Base-by-base conservation (phyloP, 164 flowering plant genomes). In the Vitis amurensis region DNA sequence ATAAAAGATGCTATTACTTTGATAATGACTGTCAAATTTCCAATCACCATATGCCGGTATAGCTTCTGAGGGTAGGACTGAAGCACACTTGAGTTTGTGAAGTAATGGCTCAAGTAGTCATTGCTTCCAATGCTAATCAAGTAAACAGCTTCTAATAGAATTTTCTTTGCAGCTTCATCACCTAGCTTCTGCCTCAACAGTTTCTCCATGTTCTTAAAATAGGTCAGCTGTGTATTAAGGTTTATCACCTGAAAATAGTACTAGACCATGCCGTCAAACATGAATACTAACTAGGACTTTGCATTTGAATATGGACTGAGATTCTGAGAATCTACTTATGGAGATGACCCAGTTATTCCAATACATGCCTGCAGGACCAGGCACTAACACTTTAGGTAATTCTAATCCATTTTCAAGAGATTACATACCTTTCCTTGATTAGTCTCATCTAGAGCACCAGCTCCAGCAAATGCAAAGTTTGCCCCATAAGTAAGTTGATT, bases 381-480 rank as follows among this genome's bases (percentile, higher is more conserved):
- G 7, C 27, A 37, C 44, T 37, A 3, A 6, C 44, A 37, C 44
- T 37, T 37, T 37, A 6, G 44, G 44, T 37, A 37, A 37, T 37
- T 37, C 44, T 37, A 37, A 37, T 37, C 44, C 44, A 23, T 37
- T 6, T 37, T 37, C 44, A 37, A 37, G 44, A 37, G 44, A 37
- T 37, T 6, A 37, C 12, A 49, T 73, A 63, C 75, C 8, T 14
- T 51, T 31, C 85, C 83, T 68, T 57, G 68, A 47, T 48, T 49
- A 30, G 83, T 80, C 49, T 69, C 77, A 59, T 48, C 60, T 1
- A 80, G 62, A 56, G 72, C 86, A 19, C 83, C 86, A 15, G 77
- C 77, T 64, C 83, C 83, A 44, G 66, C 76, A 3, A 83, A 83
- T 19, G 86, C 86, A 72, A 78, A 80, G 71, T 80, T 83, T 0